These are phyloP conservation scores for Aspergillus quadrilineatus DNA, from an alignment of 2,329 filamentous ascomycete species.

Conservation along the genomic window DNA sequence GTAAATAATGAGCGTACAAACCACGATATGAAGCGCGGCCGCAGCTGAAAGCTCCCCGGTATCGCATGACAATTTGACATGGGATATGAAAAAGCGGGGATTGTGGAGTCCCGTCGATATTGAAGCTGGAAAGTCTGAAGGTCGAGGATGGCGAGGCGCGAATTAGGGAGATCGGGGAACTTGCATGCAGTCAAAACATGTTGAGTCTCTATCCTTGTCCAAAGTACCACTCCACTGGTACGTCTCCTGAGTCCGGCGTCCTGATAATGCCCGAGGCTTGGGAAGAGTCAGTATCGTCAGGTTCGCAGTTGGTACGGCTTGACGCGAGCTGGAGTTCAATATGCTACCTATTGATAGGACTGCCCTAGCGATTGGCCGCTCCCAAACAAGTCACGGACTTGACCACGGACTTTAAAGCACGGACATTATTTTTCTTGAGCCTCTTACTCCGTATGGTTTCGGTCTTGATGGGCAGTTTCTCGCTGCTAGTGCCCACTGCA, in stretches of 20 bases:
- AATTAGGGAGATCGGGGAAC: background rate
- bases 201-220: background rate
- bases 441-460: background rate
- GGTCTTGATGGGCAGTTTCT: background rate
- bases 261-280: background rate
- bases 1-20: no score
- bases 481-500: background rate
- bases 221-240: slow-evolving; percentile 5
- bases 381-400: background rate
- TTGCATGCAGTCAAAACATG: background rate
- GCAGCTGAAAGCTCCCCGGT: background rate
- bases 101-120: background rate
- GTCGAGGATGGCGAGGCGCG: background rate
- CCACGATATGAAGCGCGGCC: background rate
- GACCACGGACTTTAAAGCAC: background rate
- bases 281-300: background rate
- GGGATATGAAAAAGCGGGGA: background rate
- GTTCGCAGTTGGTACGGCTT: background rate
- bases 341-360: background rate
- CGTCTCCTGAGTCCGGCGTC: background rate
- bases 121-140: background rate
- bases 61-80: background rate
- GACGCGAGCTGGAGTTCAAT: background rate
- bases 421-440: background rate
- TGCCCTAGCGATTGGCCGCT: background rate